phyloP scores from a whole-genome alignment of 202 grass and related monocot species.

The Brachypodium distachyon region DNA sequence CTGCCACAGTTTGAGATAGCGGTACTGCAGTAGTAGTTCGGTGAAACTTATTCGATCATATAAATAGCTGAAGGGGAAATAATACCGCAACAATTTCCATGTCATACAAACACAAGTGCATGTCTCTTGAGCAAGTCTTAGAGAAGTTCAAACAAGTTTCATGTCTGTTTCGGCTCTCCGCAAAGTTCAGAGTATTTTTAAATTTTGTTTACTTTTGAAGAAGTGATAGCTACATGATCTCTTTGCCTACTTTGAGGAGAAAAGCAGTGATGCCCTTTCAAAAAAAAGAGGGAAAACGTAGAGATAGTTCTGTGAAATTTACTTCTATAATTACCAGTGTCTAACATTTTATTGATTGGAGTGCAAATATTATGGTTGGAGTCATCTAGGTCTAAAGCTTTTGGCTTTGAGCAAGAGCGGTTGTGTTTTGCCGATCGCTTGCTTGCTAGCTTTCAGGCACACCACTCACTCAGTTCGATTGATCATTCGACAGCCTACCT shows the following conservation, averaged over 20 bases:
- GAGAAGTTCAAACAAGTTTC: background rate
- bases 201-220: background rate
- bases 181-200: background rate
- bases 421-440: no score
- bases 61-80: background rate
- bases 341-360: background rate
- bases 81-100: background rate
- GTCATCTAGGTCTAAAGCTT: background rate
- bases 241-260: no score
- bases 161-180: background rate
- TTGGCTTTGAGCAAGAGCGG: no score
- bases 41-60: background rate
- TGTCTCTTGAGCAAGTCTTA: background rate
- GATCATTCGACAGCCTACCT: no score
- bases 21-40: no score
- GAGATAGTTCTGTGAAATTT: background rate
- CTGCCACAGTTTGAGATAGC: background rate
- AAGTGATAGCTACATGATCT: background rate
- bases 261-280: no score
- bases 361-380: background rate
- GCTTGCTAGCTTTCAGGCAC: no score
- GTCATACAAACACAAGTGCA: background rate
- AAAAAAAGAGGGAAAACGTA: background rate
- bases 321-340: background rate
- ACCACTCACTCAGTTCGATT: no score